Percentiles rank a stretch among this genome's conserved stretches.
phyloP scores from a whole-genome alignment of 176 grass and related monocot genomes.

The Eragrostis nindensis region DNA sequence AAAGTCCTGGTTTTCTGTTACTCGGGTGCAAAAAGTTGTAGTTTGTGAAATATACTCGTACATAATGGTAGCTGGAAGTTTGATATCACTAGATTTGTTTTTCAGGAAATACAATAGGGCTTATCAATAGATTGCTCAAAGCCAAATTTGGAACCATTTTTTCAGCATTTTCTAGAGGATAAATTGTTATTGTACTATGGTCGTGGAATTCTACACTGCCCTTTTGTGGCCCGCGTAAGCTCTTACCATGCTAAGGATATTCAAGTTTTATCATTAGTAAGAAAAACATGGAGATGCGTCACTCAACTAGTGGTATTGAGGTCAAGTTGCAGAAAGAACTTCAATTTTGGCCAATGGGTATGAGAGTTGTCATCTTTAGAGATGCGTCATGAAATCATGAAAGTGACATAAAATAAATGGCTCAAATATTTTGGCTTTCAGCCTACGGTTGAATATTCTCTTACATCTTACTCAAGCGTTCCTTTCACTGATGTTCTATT shows the following conservation, averaged over 20 bases:
- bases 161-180: not conserved
- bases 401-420: not conserved
- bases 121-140: not conserved
- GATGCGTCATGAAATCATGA: constrained; percentile 22
- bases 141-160: not conserved
- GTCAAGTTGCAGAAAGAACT: constrained; percentile 7
- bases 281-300: not conserved
- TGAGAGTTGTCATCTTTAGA: constrained; percentile 16
- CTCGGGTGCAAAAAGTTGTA: too few species aligned
- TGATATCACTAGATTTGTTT: not conserved
- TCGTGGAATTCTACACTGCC: not conserved
- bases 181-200: not conserved
- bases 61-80: not conserved
- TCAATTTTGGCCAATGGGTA: not conserved
- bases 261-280: not conserved
- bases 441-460: not conserved
- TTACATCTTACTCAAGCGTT: constrained; percentile 2
- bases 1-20: too few species aligned
- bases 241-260: not conserved
- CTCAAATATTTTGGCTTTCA: not conserved
- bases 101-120: too few species aligned
- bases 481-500: constrained; percentile 19
- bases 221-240: not conserved
- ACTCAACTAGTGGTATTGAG: not conserved
- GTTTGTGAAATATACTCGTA: too few species aligned